Conservation (phyloP, 1,284 basidiomycete species). For the Exsudoporus floridanus region DNA sequence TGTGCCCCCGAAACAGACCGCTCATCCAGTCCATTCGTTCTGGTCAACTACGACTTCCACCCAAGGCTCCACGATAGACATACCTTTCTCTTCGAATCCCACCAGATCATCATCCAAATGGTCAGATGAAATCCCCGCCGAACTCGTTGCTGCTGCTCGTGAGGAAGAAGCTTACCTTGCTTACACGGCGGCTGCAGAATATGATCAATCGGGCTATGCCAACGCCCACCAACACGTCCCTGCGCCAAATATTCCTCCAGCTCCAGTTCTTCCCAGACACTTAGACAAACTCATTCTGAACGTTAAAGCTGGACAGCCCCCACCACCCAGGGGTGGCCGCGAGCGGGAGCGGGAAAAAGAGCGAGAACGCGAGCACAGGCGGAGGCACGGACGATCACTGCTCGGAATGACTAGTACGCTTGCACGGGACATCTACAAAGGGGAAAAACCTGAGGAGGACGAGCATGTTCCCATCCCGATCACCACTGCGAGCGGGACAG, state of each 20-base stretch:
- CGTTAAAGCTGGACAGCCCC: constrained; percentile 41
- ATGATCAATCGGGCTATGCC: constrained; percentile 27
- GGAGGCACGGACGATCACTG: constrained; percentile 34
- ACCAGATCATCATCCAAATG: constrained; percentile 48
- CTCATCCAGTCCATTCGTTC: constrained; percentile 33
- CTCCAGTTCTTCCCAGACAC: constrained; percentile 86
- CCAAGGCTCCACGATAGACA: constrained; percentile 29
- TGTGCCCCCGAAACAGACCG: constrained; percentile 43
- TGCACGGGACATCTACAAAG: constrained; percentile 29
- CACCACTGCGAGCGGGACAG: constrained; percentile 38
- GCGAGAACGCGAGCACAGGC: constrained; percentile 33
- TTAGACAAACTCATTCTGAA: constrained; percentile 95
- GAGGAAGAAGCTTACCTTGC: constrained; percentile 79
- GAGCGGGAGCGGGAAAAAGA: constrained; percentile 36
- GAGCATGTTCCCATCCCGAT: constrained; percentile 33
- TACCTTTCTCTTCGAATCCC: constrained; percentile 24
- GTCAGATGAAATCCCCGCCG: constrained; percentile 75
- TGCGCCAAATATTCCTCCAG: constrained; percentile 76
- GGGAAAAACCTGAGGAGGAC: constrained; percentile 24
- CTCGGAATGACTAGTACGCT: constrained; percentile 32
- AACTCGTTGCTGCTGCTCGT: constrained; percentile 74
- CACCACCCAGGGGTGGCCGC: constrained; percentile 31
- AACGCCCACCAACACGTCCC: constrained; percentile 40
- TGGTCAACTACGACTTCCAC: constrained; percentile 42
- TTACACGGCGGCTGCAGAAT: constrained; percentile 38